Evolutionary conservation across 257 asterid species (phyloP), one percentile per base, ranked within the genome.

Genomic region (Solanum raphanifolium): DNA sequence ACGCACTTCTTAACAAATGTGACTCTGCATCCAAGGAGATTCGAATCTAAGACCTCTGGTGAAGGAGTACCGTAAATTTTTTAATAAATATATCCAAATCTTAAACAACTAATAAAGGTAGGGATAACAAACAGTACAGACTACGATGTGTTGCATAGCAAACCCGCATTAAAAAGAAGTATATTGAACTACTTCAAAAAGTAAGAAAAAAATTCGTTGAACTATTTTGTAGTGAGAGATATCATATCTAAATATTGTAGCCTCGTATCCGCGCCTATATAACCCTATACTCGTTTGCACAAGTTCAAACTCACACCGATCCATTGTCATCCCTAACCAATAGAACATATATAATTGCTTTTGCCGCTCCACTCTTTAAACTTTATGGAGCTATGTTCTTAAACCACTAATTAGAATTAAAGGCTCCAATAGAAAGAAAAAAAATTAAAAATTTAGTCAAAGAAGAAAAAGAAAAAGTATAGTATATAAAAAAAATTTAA

Each of bases 31-130:
- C n/a, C 23, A 52, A 6, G 4, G 21, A 2, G 1, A 52, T 52
- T 55, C 0, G 1, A 55, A 55, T 3, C 1, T 0, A 5, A 55
- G 25, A 55, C 0, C 4, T 55, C 1, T 55, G 4, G 9, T 55
- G 65, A 55, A 55, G 65, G 65, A 55, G 11, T 18, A 55, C 9
- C 1, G 0, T 55, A 55, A 18, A 2, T 0, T 3, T 55, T 55
- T 55, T 55, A 58, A 3, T 58, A 58, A 21, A 58, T 3, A 21
- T 21, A 58, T 21, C 66, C 4, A 21, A 58, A 58, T 58, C 27
- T 58, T 58, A 58, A 58, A 58, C 12, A 3, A 58, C 66, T 58
- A 58, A 58, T 20, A 20, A 58, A 58, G 66, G 5, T 65, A n/a
- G 2, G 9, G 8, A 65, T 25, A 6, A 66, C 74, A 27, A 66